Evolutionary conservation across 2,329 filamentous ascomycete genomes (phyloP), one percentile per base, ranked within the genome.

Genomic region (Colletotrichum chrysophilum): DNA sequence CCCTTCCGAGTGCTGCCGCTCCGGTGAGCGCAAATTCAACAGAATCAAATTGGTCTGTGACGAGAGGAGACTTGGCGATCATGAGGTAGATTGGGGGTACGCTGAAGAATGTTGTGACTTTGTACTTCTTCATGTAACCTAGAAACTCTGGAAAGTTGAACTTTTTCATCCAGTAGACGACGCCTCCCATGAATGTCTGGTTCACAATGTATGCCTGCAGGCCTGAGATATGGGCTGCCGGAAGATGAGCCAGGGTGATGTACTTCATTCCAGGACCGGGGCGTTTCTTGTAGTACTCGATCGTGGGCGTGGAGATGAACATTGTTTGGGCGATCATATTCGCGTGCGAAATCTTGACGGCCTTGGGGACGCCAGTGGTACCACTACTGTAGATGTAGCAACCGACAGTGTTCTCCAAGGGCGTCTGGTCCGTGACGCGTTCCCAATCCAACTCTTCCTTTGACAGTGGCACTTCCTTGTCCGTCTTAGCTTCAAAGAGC

Each of bases 41-140:
- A 0, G 82, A 81, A 34, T 86, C 85, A 75, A 93, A 90, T 58
- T 92, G 90, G 69, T 91, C 88, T 12, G 83, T 90, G 3, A 92
- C 90, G 0, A 85, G 81, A 0, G 89, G 87, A 36, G 85, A 86
- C 81, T 92, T 93, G 8, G 90, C 89, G 73, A 94, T 90, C 18
- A 88, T 85, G 16, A 92, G 86, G 78, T 87, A 92, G 70, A 93
- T 90, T 2, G 91, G 91, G 10, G 92, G 92, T 2, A 93, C 91
- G 7, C 87, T 90, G 80, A 91, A 90, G 80, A 93, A 88, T 66
- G 81, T 84, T 0, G 89, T 92, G 76, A 92, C 86, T 13, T 82
- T 81, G 79, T 90, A 88, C 65, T 85, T 84, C 56, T 86, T 85
- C 78, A 85, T 86, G 81, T 91, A 88, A 52, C 84, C 82, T 68